Evolutionary conservation across 1,139 yeast species (phyloP).

Genomic region (Groenewaldozyma sp.): DNA sequence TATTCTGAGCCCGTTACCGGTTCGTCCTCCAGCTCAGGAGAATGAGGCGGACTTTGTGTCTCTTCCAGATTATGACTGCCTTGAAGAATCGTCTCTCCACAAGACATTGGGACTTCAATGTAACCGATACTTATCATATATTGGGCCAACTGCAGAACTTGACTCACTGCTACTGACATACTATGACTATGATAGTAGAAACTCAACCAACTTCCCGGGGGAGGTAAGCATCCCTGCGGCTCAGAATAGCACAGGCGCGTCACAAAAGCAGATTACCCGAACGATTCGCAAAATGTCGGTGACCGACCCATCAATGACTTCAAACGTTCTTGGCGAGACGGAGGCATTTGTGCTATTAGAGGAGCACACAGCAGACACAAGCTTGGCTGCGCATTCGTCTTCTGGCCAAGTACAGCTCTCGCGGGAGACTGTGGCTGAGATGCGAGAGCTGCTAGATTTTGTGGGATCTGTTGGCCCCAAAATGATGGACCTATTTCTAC

Average conservation of each 20-base stretch:
- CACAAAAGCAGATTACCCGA: slow-evolving; percentile 5
- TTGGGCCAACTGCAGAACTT: slow-evolving; percentile 21
- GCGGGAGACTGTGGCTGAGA: slow-evolving; percentile 16
- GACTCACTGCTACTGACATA: slow-evolving; percentile 19
- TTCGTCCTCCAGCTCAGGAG: background rate
- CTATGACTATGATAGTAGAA: slow-evolving; percentile 17
- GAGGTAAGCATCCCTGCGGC: background rate
- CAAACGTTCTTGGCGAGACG: slow-evolving; percentile 7
- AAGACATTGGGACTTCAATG: slow-evolving; percentile 22
- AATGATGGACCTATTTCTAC: slow-evolving; percentile 17
- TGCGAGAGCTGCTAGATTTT: slow-evolving; percentile 17
- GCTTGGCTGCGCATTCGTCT: too few relatives aligned
- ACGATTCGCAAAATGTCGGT: slow-evolving; percentile 8
- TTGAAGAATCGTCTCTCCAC: slow-evolving; percentile 19
- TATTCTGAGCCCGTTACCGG: background rate
- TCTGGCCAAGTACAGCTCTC: slow-evolving; percentile 14
- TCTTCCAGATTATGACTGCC: slow-evolving; percentile 21
- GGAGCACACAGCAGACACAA: slow-evolving; percentile 10
- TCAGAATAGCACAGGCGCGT: background rate
- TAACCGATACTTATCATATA: slow-evolving; percentile 21
- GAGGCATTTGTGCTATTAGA: slow-evolving; percentile 19
- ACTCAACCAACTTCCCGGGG: slow-evolving; percentile 14
- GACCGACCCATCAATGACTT: background rate
- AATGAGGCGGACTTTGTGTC: slow-evolving; percentile 13
- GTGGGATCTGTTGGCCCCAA: slow-evolving; percentile 17